phyloP scores from a whole-genome alignment of 1,139 yeast species.

The Pichia norvegensis region DNA sequence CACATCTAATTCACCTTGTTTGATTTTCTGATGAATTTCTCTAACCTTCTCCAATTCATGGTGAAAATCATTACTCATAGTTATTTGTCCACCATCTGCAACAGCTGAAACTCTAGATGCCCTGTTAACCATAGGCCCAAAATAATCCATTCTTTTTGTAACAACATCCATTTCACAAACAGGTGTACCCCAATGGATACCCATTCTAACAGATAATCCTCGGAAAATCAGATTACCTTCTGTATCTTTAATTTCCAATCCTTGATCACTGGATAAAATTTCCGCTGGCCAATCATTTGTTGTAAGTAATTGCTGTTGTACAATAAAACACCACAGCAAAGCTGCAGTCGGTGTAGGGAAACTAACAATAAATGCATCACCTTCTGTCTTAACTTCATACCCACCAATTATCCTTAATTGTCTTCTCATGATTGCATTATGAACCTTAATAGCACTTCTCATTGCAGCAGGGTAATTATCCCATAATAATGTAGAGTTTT shows the following conservation, averaged over 20 bases:
- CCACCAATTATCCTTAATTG: constrained; percentile 91
- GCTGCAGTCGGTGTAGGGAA: constrained; percentile 92
- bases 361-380: constrained; percentile 98
- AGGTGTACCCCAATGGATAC: constrained; percentile 96
- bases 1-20: constrained; percentile 32
- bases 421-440: constrained; percentile 89
- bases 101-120: constrained; percentile 90
- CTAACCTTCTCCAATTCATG: constrained; percentile 59
- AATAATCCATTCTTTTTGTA: constrained; percentile 95
- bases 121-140: constrained; percentile 97
- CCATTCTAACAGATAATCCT: constrained; percentile 95
- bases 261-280: constrained; percentile 76
- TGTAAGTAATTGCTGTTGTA: constrained; percentile 71
- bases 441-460: constrained; percentile 94
- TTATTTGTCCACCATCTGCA: constrained; percentile 98
- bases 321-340: constrained; percentile 87
- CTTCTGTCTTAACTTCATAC: constrained; percentile 97
- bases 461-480: constrained; percentile 87
- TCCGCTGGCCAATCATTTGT: constrained; percentile 95
- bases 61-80: constrained; percentile 75
- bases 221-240: constrained; percentile 59
- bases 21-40: constrained; percentile 43
- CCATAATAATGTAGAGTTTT: constrained; percentile 90
- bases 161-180: constrained; percentile 93
- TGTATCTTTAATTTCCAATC: constrained; percentile 72